Evolutionary conservation across 345 rosid species (phyloP).

Genomic region (Rhizophora apiculata): DNA sequence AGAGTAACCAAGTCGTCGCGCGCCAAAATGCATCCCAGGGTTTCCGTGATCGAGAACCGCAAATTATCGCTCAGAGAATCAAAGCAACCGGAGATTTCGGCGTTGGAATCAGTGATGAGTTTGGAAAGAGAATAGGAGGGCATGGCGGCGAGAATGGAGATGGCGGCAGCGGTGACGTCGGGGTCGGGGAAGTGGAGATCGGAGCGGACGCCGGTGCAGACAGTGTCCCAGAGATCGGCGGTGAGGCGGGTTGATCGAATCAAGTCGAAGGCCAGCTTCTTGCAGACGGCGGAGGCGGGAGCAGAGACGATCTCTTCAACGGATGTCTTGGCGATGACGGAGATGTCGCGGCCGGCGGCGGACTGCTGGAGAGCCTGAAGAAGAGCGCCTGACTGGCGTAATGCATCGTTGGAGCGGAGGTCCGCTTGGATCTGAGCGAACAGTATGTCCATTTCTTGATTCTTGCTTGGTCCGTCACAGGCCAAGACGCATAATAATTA

Average conservation of each 20-base stretch:
- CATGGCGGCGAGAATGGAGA: conserved; percentile 84
- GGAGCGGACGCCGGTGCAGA: conserved; percentile 66
- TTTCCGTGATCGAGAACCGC: conserved; percentile 81
- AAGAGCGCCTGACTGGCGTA: conserved; percentile 88
- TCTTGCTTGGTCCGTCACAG: background rate
- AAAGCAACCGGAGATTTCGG: conserved; percentile 75
- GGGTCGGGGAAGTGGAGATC: conserved; percentile 97
- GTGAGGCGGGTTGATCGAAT: conserved; percentile 95
- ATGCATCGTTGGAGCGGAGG: conserved; percentile 96
- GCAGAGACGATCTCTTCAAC: conserved; percentile 92
- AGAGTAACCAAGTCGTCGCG: conserved; percentile 88
- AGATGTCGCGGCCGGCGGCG: conserved; percentile 90
- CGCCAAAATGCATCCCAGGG: conserved; percentile 84
- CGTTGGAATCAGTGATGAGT: conserved; percentile 65
- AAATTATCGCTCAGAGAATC: conserved; percentile 70
- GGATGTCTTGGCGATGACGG: conserved; percentile 83
- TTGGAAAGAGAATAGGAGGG: conserved; percentile 79
- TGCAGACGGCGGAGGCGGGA: conserved; percentile 95
- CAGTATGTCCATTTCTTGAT: conserved; percentile 67
- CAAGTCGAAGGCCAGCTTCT: conserved; percentile 91
- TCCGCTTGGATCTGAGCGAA: conserved; percentile 99
- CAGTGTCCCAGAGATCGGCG: conserved; percentile 93
- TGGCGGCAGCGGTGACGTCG: conserved; percentile 85
- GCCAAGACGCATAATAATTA: background rate
- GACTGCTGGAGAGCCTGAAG: conserved; percentile 95